Percentiles rank a stretch among this genome's conserved stretches.
phyloP scores from a whole-genome alignment of 306 rosid genomes.

The Pyrus communis region DNA sequence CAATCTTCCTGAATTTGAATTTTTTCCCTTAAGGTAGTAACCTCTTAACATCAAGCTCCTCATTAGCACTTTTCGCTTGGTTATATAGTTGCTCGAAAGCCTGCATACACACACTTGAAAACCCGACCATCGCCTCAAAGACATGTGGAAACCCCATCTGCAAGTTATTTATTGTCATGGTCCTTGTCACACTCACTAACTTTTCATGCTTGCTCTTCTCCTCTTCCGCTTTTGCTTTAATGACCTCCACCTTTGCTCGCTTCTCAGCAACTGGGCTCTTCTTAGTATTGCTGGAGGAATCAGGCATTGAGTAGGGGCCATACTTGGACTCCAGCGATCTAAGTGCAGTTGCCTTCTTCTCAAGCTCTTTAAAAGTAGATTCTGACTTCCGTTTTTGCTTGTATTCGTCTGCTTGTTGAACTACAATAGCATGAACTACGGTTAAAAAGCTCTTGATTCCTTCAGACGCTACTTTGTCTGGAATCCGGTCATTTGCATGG shows the following conservation, averaged over 20 bases:
- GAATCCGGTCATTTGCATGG: slow-evolving; percentile 71
- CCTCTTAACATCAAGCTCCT: slow-evolving; percentile 66
- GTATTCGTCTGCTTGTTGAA: slow-evolving; percentile 77
- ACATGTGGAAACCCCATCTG: slow-evolving; percentile 97
- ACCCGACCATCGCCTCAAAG: slow-evolving; percentile 88
- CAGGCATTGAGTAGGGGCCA: slow-evolving; percentile 54
- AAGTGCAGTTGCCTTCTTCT: slow-evolving; percentile 67
- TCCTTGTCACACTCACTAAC: slow-evolving; percentile 61
- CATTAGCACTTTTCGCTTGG: slow-evolving; percentile 51
- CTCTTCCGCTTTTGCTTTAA: slow-evolving; percentile 71
- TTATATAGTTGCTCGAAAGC: slow-evolving; percentile 74
- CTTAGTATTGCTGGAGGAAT: slow-evolving; percentile 19
- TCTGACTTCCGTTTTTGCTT: slow-evolving; percentile 75
- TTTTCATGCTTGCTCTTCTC: slow-evolving; percentile 80
- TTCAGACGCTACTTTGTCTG: slow-evolving; percentile 84
- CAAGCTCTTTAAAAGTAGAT: slow-evolving; percentile 63
- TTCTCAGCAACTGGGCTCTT: slow-evolving; percentile 59
- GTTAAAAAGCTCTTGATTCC: slow-evolving; percentile 86
- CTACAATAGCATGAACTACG: slow-evolving; percentile 76
- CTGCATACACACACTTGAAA: slow-evolving; percentile 84
- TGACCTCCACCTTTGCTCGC: slow-evolving; percentile 55
- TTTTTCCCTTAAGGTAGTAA: slow-evolving; percentile 15
- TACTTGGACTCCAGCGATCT: slow-evolving; percentile 69
- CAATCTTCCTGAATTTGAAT: not conserved
- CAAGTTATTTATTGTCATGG: slow-evolving; percentile 84